Evolutionary conservation across 805 yeast genomes (phyloP).

Genomic region (Priceomyces haplophilus): DNA sequence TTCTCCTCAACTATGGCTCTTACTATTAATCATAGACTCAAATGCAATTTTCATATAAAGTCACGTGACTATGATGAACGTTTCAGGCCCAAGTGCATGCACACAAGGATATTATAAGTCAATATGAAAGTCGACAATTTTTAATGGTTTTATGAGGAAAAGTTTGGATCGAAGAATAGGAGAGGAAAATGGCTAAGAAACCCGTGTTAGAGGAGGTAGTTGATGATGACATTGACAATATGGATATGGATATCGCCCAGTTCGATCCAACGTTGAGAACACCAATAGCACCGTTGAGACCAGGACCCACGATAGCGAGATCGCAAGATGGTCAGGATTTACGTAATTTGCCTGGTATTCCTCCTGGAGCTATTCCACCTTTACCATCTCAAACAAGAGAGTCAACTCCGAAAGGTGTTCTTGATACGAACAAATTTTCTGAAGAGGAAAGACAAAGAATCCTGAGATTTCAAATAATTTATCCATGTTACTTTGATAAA

Average conservation of each 20-base stretch:
- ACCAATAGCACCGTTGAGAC: constrained; percentile 64
- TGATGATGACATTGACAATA: constrained; percentile 82
- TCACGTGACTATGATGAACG: constrained; percentile 2
- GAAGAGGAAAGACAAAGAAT: constrained; percentile 63
- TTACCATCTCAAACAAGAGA: constrained; percentile 10
- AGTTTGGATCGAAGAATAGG: too few relatives aligned
- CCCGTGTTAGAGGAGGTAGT: constrained; percentile 76
- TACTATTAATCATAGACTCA: neutral
- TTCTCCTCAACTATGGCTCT: constrained; percentile 1
- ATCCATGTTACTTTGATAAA: constrained; percentile 90
- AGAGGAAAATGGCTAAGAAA: constrained; percentile 40
- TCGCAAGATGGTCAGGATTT: constrained; percentile 51
- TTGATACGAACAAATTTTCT: constrained; percentile 36
- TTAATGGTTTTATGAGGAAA: neutral
- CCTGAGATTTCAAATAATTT: constrained; percentile 67
- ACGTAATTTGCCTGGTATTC: constrained; percentile 16
- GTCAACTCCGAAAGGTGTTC: constrained; percentile 19
- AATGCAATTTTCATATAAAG: neutral
- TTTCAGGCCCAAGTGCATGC: neutral
- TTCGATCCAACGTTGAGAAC: constrained; percentile 68
- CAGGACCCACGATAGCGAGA: constrained; percentile 57
- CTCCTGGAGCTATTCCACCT: constrained; percentile 11
- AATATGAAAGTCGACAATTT: neutral
- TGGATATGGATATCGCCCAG: constrained; percentile 92
- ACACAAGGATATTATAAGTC: neutral